These are phyloP conservation scores for Achaetomiella virescens DNA, from an alignment of 495 filamentous ascomycete genomes.

Conservation along the genomic window DNA sequence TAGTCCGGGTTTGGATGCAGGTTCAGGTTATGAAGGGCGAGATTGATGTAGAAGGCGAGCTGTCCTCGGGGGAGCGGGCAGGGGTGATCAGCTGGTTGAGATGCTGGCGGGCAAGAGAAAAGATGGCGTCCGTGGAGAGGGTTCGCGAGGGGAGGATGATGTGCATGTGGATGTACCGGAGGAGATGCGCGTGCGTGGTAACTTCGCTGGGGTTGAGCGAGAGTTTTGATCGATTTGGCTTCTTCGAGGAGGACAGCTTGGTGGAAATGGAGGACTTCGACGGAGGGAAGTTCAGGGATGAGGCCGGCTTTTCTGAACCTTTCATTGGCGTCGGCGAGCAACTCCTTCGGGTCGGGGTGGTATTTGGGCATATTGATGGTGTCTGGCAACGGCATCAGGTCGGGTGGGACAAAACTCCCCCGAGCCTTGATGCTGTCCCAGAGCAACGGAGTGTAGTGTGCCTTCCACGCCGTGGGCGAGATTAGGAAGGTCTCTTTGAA, in stretches of 20 bases:
- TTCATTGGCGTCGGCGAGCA: not conserved
- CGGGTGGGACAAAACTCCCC: constrained; percentile 15
- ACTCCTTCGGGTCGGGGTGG: not conserved
- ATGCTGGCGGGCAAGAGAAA: not conserved
- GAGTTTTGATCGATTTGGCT: constrained; percentile 10
- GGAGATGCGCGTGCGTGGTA: constrained; percentile 10
- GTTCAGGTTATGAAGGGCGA: not conserved
- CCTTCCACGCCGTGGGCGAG: constrained; percentile 10
- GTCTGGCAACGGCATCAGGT: constrained; percentile 17
- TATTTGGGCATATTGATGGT: not conserved
- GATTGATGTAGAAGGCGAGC: constrained; percentile 4
- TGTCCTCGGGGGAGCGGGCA: not conserved
- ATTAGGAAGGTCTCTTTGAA: constrained; percentile 12
- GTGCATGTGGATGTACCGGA: constrained; percentile 14
- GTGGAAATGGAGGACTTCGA: constrained; percentile 19
- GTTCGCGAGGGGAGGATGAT: not conserved
- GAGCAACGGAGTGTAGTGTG: constrained; percentile 12
- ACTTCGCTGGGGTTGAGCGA: not conserved
- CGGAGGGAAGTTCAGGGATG: constrained; percentile 19
- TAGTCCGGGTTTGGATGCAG: not conserved
- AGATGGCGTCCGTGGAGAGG: not conserved
- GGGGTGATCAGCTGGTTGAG: not conserved
- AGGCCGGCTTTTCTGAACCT: constrained; percentile 5
- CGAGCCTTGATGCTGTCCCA: constrained; percentile 18
- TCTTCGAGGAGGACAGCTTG: constrained; percentile 16